A percentile compares a stretch with the other conserved stretches of the same genome.
Conservation (phyloP, 352 stramenopile species). For the Phytophthora sansomeana region DNA sequence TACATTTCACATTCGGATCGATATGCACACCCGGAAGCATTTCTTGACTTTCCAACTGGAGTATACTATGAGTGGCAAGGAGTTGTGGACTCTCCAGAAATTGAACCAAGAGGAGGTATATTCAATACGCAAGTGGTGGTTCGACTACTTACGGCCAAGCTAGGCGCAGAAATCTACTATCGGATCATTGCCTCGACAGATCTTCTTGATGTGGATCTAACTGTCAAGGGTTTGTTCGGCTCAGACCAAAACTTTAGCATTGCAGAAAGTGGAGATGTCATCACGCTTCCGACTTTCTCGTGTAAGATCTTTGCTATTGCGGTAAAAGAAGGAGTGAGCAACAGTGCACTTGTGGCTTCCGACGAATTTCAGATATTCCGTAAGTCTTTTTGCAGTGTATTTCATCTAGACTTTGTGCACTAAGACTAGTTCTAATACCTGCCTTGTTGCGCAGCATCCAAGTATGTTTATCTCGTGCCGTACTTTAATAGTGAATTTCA, state of each 20-base stretch:
- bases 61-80: constrained; percentile 87
- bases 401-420: background rate
- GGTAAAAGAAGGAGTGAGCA: constrained; percentile 67
- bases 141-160: constrained; percentile 60
- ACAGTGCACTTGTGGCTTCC: constrained; percentile 60
- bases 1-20: constrained; percentile 81
- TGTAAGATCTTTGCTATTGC: constrained; percentile 71
- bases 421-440: background rate
- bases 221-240: constrained; percentile 37
- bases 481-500: constrained; percentile 80
- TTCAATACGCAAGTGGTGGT: constrained; percentile 68
- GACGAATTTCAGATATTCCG: constrained; percentile 67
- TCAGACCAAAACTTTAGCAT: constrained; percentile 33
- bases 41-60: constrained; percentile 69
- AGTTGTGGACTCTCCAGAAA: constrained; percentile 45
- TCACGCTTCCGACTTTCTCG: constrained; percentile 62
- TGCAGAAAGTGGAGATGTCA: constrained; percentile 49
- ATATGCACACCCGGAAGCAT: constrained; percentile 69
- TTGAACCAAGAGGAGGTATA: constrained; percentile 66
- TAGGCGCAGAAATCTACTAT: constrained; percentile 71
- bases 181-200: constrained; percentile 43
- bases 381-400: constrained; percentile 26
- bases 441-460: constrained; percentile 51
- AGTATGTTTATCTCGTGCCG: constrained; percentile 77
- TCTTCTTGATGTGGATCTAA: constrained; percentile 20